These are phyloP conservation scores for Pterocarpus macrocarpus DNA, from an alignment of 306 rosid species.

Conservation along the genomic window DNA sequence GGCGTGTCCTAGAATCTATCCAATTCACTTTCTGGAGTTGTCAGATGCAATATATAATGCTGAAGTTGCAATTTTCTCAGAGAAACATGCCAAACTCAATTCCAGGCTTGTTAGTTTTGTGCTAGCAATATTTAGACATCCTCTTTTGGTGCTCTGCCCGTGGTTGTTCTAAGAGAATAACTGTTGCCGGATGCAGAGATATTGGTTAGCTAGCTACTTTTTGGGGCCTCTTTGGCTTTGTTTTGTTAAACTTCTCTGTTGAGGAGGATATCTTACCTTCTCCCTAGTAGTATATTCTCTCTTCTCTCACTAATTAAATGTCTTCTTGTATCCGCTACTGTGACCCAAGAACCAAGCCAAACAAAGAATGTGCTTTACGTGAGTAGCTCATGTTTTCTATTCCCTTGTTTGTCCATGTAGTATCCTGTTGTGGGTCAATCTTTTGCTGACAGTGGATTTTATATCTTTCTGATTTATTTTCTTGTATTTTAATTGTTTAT, in stretches of 20 bases:
- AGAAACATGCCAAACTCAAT: neutral
- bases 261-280: conserved; percentile 18
- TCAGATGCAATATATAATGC: neutral
- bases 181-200: neutral
- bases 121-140: conserved; percentile 3
- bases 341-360: neutral
- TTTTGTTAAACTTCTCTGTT: neutral
- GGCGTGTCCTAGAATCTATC: neutral
- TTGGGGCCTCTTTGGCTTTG: neutral
- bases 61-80: neutral
- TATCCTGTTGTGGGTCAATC: neutral
- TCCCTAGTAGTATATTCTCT: neutral
- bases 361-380: neutral
- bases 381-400: neutral
- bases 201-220: neutral
- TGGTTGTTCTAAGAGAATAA: conserved; percentile 24
- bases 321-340: neutral
- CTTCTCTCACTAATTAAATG: neutral
- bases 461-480: conserved; percentile 18
- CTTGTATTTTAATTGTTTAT: conserved; percentile 7
- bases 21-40: neutral
- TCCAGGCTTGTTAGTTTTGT: neutral
- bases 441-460: conserved; percentile 21
- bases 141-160: conserved; percentile 13
- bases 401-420: conserved; percentile 16